Percentiles rank a stretch among this genome's conserved stretches.
These are phyloP conservation scores for Suillus plorans DNA, from an alignment of 768 basidiomycete genomes.

Conservation along the genomic window DNA sequence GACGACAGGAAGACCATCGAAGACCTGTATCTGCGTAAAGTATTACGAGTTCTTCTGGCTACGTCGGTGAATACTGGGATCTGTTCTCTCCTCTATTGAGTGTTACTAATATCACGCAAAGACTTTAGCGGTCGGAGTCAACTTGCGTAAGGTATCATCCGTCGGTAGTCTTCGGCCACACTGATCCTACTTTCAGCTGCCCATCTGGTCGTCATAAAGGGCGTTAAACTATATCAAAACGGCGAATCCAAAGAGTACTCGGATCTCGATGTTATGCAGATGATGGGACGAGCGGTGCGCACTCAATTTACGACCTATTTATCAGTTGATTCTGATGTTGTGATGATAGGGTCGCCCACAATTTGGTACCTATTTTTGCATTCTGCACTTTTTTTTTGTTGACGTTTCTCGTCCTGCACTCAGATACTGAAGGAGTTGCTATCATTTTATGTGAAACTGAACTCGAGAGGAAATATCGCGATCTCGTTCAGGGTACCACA, in stretches of 20 bases:
- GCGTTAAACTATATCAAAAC: conserved; percentile 79
- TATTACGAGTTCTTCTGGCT: conserved; percentile 68
- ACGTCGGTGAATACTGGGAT: conserved; percentile 65
- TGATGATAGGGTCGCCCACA: conserved; percentile 77
- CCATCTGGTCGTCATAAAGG: conserved; percentile 91
- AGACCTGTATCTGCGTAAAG: conserved; percentile 63
- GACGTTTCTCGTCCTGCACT: conserved; percentile 3
- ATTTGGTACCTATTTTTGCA: conserved; percentile 54
- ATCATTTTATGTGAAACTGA: conserved; percentile 80
- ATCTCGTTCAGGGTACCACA: conserved; percentile 68
- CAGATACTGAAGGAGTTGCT: conserved; percentile 82
- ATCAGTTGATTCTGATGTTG: neutral
- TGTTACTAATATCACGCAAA: conserved; percentile 29
- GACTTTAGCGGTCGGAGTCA: conserved; percentile 96
- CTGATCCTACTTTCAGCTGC: conserved; percentile 54
- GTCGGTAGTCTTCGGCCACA: conserved; percentile 1
- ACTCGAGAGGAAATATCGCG: conserved; percentile 69
- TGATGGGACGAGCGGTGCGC: conserved; percentile 90
- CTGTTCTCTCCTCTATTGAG: neutral
- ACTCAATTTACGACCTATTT: neutral
- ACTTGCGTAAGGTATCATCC: conserved; percentile 64
- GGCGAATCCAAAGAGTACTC: conserved; percentile 76
- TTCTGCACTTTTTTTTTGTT: neutral
- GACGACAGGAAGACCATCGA: conserved; percentile 78
- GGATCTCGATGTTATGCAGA: conserved; percentile 92